These are phyloP conservation scores for Hansenula sp. DNA, from an alignment of 1,139 yeast species.

Conservation along the genomic window DNA sequence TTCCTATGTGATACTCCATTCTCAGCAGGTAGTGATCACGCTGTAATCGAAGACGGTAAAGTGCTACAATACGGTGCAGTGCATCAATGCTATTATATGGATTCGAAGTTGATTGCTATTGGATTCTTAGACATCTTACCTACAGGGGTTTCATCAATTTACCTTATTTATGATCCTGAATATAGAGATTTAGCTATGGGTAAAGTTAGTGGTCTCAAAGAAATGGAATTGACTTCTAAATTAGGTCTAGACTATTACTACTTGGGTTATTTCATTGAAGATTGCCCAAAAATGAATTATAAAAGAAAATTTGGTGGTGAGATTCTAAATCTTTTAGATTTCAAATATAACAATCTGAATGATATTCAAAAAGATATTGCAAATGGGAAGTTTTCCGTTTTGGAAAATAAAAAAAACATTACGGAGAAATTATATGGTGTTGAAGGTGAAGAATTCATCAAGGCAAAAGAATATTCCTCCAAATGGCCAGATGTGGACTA, in stretches of 20 bases:
- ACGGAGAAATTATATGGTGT: constrained; percentile 36
- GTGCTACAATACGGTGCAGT: constrained; percentile 39
- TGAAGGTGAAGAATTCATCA: constrained; percentile 21
- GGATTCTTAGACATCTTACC: constrained; percentile 81
- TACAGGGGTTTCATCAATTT: constrained; percentile 74
- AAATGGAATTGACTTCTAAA: constrained; percentile 44
- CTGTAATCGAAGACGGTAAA: constrained; percentile 22
- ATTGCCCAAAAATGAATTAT: constrained; percentile 79
- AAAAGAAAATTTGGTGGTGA: constrained; percentile 79
- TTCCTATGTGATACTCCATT: constrained; percentile 77
- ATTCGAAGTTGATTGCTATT: constrained; percentile 64
- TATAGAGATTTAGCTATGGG: constrained; percentile 71
- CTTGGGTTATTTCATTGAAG: constrained; percentile 75
- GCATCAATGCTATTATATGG: constrained; percentile 75
- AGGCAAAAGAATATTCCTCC: constrained; percentile 1
- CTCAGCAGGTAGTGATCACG: constrained; percentile 22
- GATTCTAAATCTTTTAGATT: constrained; percentile 49
- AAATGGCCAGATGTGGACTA: not conserved
- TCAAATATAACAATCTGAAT: constrained; percentile 41
- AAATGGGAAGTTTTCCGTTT: not conserved
- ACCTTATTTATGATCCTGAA: constrained; percentile 87
- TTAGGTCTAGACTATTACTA: constrained; percentile 49
- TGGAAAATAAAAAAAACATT: constrained; percentile 23
- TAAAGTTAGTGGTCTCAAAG: constrained; percentile 71
- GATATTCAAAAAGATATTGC: constrained; percentile 23